Percentiles rank a stretch among this genome's conserved stretches.
phyloP scores from a whole-genome alignment of 768 basidiomycete genomes.

The Holtermanniella nyarrowii region DNA sequence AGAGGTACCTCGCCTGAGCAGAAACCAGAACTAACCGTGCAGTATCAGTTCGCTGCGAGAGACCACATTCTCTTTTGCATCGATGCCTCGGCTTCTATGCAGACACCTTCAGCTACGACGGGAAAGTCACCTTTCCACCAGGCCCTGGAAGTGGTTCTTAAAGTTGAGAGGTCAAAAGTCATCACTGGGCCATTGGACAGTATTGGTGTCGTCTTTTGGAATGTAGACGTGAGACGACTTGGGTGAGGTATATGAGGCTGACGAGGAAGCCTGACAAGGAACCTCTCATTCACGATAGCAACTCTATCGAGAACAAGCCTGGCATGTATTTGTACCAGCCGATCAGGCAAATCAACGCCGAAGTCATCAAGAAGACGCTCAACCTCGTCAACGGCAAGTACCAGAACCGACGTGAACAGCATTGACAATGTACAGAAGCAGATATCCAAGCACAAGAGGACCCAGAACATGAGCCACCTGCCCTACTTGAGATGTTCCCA shows the following conservation, averaged over 20 bases:
- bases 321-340: conserved; percentile 58
- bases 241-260: conserved; percentile 42
- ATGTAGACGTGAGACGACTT: conserved; percentile 48
- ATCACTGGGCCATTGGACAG: conserved; percentile 77
- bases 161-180: conserved; percentile 83
- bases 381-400: conserved; percentile 62
- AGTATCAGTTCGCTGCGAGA: conserved; percentile 62
- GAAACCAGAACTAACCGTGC: conserved; percentile 3
- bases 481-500: conserved; percentile 55
- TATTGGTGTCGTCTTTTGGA: conserved; percentile 83
- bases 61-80: conserved; percentile 93
- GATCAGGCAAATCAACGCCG: conserved; percentile 65
- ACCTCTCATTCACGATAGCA: conserved; percentile 16
- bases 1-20: conserved; percentile 27
- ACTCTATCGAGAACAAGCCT: conserved; percentile 25
- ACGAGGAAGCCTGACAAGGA: conserved; percentile 33
- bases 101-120: conserved; percentile 54
- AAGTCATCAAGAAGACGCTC: conserved; percentile 68
- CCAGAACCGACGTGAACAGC: conserved; percentile 1
- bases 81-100: conserved; percentile 88
- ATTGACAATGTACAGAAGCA: neutral
- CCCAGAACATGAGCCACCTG: conserved; percentile 40
- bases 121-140: conserved; percentile 66
- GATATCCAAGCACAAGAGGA: conserved; percentile 46
- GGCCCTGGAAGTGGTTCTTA: conserved; percentile 71